Conservation (phyloP, 345 rosid genomes). For the Zanthoxylum bungeanum region DNA sequence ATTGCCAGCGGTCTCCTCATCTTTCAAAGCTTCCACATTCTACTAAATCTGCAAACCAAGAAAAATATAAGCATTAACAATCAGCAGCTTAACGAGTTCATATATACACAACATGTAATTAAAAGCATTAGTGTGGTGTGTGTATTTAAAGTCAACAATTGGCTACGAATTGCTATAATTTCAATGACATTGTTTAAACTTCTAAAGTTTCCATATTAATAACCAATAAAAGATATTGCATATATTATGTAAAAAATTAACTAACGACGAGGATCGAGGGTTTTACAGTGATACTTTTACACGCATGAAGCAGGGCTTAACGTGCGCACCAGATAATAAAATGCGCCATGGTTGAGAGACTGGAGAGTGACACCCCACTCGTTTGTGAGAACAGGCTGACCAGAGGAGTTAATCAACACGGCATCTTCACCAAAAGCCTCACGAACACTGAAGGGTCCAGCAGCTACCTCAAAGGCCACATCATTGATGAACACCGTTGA, state of each 20-base stretch:
- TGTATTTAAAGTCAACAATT: background rate
- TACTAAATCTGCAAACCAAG: constrained; percentile 27
- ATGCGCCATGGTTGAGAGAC: constrained; percentile 82
- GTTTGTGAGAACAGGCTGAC: constrained; percentile 76
- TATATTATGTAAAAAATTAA: too few species aligned
- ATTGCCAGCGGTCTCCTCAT: background rate
- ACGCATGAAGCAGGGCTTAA: background rate
- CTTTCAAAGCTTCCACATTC: constrained; percentile 3
- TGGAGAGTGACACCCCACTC: constrained; percentile 81
- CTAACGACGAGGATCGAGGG: background rate
- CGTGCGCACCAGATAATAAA: constrained; percentile 62
- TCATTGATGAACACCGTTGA: constrained; percentile 83
- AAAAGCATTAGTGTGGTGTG: background rate
- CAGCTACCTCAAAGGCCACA: constrained; percentile 67
- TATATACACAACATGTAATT: background rate
- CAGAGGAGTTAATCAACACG: constrained; percentile 63
- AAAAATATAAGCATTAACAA: background rate
- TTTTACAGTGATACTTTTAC: background rate
- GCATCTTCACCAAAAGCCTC: constrained; percentile 89
- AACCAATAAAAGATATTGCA: background rate
- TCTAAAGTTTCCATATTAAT: background rate
- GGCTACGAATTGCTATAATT: background rate
- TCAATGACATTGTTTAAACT: background rate
- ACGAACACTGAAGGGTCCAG: constrained; percentile 73
- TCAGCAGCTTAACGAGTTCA: background rate